phyloP scores from a whole-genome alignment of 345 rosid species.

The Gossypium rotundifolium region DNA sequence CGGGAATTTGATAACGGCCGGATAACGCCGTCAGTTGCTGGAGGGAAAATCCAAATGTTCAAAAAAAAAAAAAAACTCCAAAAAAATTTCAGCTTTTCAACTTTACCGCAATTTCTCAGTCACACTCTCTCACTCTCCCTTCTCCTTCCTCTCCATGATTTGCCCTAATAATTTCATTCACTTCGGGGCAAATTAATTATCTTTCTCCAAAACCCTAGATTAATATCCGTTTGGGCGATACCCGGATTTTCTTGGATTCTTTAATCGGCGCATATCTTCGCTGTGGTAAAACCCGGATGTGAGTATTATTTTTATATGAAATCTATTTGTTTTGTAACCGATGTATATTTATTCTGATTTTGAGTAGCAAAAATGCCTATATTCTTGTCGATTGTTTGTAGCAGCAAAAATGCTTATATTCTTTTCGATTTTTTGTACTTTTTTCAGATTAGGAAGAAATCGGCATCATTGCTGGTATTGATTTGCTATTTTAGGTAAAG shows the following conservation, averaged over 20 bases:
- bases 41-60: slow-evolving; percentile 45
- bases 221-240: neutral
- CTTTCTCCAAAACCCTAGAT: slow-evolving; percentile 15
- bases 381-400: neutral
- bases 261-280: neutral
- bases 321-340: neutral
- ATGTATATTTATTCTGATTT: neutral
- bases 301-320: neutral
- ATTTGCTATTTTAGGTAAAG: slow-evolving; percentile 2
- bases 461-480: neutral
- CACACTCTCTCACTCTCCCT: neutral
- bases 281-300: neutral
- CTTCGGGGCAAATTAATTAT: slow-evolving; percentile 8
- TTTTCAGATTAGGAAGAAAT: neutral
- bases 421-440: neutral
- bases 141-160: neutral
- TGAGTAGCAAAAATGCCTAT: neutral
- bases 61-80: slow-evolving; percentile 17
- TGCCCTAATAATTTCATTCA: neutral
- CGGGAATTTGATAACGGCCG: neutral
- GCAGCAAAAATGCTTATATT: neutral
- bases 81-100: neutral
- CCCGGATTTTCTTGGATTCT: slow-evolving; percentile 3
- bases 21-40: slow-evolving; percentile 27
- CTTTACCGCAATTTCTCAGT: slow-evolving; percentile 17